Evolutionary conservation across 495 filamentous ascomycete genomes (phyloP), one percentile per base, ranked within the genome.

Genomic region (Physcia stellaris): DNA sequence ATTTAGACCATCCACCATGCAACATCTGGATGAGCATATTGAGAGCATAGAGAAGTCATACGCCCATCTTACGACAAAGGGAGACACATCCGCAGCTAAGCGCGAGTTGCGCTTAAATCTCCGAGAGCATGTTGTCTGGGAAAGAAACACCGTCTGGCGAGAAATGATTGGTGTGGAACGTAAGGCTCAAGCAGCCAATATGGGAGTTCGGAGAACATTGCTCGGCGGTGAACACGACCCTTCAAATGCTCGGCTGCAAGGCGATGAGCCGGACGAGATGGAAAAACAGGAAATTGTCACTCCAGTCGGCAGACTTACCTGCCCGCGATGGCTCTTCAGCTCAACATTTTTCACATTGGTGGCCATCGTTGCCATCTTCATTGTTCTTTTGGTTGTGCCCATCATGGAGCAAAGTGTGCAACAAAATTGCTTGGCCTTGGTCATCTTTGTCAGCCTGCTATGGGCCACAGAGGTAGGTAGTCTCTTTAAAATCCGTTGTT

Each of bases 111-210:
- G 90, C 31, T 75, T 94, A 16, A 86, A 99, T 55, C 67, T 99
- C 21, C 67, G 90, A 48, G 90, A 99, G 58, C 90, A 99, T 62
- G 88, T 99, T 13, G 86, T 96, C 23, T 99, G 92, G 92, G 90
- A 99, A 52, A 71, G 90, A 32, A 99, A 99, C 49, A 99, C 90
- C 0, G 90, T 99, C 4, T 99, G 90, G 90, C 67, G 92, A 56
- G 90, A 99, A 46, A 88, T 99, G 75, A 99, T 99, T 52, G 90
- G 88, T 39, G 84, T 99, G 44, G 90, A 99, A 63, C 70, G 90
- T 17, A 90, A 93, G 63, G 85, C 86, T 4, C 86, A 99, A 58
- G 90, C 87, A 17, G 90, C 88, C 10, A 94, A 87, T 43, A 71
- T 99, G 44, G 92, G 90, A 12, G 61, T 85, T 37, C 60, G 75